A percentile compares a stretch with the other conserved stretches of the same genome.
phyloP scores from a whole-genome alignment of 352 stramenopile genomes.

The Pseudoperonospora humuli region DNA sequence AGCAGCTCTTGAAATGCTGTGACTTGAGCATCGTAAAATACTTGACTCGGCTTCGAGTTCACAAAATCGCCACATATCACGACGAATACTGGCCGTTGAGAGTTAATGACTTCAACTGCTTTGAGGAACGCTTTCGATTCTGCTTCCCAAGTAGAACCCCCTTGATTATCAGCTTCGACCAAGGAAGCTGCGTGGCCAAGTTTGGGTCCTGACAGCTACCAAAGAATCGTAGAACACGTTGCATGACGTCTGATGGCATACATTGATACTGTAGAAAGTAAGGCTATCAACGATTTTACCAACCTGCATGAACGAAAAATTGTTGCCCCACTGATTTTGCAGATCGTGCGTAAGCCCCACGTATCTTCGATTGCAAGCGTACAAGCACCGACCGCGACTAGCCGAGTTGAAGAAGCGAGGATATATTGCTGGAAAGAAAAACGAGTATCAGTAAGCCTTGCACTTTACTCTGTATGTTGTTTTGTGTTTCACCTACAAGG shows the following conservation, averaged over 20 bases:
- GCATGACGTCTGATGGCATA: background rate
- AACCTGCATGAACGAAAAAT: constrained; percentile 66
- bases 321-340: constrained; percentile 69
- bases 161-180: constrained; percentile 26
- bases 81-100: constrained; percentile 48
- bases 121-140: constrained; percentile 37
- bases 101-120: constrained; percentile 43
- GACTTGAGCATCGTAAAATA: constrained; percentile 39
- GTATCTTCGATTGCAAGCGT: constrained; percentile 46
- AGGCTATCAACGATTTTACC: background rate
- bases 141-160: constrained; percentile 39
- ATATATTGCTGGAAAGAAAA: constrained; percentile 41
- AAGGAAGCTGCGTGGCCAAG: constrained; percentile 29
- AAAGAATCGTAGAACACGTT: background rate
- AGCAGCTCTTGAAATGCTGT: constrained; percentile 48
- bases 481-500: constrained; percentile 23
- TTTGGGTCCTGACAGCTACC: constrained; percentile 44
- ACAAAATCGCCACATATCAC: constrained; percentile 62
- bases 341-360: constrained; percentile 55
- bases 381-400: constrained; percentile 44
- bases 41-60: constrained; percentile 26
- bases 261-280: background rate
- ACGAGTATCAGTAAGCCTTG: constrained; percentile 4
- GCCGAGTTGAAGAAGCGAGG: constrained; percentile 56
- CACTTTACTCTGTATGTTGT: background rate